phyloP scores from a whole-genome alignment of 1,284 basidiomycete species.

The Amylostereum areolatum region DNA sequence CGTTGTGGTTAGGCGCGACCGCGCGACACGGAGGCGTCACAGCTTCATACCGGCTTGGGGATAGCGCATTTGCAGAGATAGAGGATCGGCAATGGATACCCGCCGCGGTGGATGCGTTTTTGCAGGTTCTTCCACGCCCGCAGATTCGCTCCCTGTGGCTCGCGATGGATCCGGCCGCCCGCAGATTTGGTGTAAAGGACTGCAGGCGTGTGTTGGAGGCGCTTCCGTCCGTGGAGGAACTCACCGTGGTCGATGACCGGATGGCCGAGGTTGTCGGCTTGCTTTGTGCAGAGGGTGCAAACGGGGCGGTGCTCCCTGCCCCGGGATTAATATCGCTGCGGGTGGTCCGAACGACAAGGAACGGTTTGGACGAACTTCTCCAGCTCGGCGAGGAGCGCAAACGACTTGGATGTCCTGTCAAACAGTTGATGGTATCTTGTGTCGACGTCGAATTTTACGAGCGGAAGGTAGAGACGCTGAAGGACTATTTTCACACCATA shows the following conservation, averaged over 20 bases:
- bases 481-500: no score
- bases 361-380: no score
- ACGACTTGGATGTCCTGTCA: no score
- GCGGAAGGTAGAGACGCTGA: no score
- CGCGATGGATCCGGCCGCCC: conserved; percentile 1
- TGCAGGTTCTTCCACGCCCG: conserved; percentile 8
- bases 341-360: no score
- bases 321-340: no score
- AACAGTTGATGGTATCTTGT: no score
- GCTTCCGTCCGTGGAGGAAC: conserved; percentile 7
- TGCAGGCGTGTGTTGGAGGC: conserved; percentile 10
- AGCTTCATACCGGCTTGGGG: conserved; percentile 9
- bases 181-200: conserved; percentile 6
- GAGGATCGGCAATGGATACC: conserved; percentile 6
- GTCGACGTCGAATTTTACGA: no score
- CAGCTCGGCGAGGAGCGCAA: no score
- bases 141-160: conserved; percentile 8
- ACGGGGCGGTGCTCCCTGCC: no score
- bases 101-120: conserved; percentile 8
- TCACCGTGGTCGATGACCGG: conserved; percentile 8
- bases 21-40: conserved; percentile 10
- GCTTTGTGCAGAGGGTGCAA: not conserved
- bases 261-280: conserved; percentile 5
- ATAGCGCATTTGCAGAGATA: not conserved
- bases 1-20: conserved; percentile 10